Evolutionary conservation across 2,329 filamentous ascomycete genomes (phyloP).

Genomic region (Hymenotorrendiella dingleyae): DNA sequence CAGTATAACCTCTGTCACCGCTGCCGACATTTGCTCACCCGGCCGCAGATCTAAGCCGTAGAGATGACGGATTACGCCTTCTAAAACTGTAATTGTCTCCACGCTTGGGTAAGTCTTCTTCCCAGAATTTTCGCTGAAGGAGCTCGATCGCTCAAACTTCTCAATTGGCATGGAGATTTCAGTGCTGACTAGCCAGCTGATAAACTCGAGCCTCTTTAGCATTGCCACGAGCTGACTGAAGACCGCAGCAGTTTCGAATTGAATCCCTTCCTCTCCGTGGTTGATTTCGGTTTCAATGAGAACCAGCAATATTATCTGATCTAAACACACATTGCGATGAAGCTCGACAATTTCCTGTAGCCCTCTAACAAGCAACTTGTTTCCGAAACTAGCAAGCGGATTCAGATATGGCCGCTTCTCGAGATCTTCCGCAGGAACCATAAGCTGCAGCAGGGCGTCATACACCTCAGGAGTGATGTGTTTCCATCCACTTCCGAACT

Average conservation of each 20-base stretch:
- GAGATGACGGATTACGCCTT: slow-evolving; percentile 56
- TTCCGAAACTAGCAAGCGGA: slow-evolving; percentile 69
- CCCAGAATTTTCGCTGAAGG: slow-evolving; percentile 24
- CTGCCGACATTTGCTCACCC: slow-evolving; percentile 48
- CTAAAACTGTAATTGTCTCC: slow-evolving; percentile 51
- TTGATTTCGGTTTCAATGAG: slow-evolving; percentile 84
- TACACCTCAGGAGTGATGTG: slow-evolving; percentile 52
- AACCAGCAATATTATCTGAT: slow-evolving; percentile 74
- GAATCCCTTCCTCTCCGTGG: slow-evolving; percentile 60
- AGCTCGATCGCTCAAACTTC: slow-evolving; percentile 35
- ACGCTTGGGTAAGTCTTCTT: slow-evolving; percentile 40
- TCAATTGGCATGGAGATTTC: slow-evolving; percentile 46
- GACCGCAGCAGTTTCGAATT: slow-evolving; percentile 64
- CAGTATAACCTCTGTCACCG: slow-evolving; percentile 60
- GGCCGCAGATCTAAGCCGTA: slow-evolving; percentile 50
- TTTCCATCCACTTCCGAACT: slow-evolving; percentile 54
- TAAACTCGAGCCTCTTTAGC: slow-evolving; percentile 68
- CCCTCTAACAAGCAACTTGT: slow-evolving; percentile 66
- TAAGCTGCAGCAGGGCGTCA: slow-evolving; percentile 42
- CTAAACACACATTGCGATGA: slow-evolving; percentile 69
- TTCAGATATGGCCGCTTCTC: slow-evolving; percentile 15
- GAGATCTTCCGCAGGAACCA: slow-evolving; percentile 36
- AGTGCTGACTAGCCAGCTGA: slow-evolving; percentile 61
- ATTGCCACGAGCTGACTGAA: slow-evolving; percentile 65
- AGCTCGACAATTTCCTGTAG: slow-evolving; percentile 72